These are phyloP conservation scores for Plasmodium adleri DNA, from an alignment of 169 alveolate genomes.

Conservation along the genomic window DNA sequence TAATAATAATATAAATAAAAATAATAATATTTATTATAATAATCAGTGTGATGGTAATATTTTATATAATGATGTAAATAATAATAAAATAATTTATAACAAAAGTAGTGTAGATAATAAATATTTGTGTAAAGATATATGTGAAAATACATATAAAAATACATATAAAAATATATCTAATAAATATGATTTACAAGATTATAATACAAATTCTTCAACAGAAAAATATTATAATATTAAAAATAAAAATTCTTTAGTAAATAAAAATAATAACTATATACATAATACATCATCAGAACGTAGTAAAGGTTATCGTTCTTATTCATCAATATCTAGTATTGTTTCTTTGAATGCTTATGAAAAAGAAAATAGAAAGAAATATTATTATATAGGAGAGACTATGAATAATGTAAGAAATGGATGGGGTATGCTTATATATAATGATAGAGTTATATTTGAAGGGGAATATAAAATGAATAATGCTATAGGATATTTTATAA, in stretches of 20 bases:
- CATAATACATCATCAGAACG: slow-evolving; percentile 18
- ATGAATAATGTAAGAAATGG: slow-evolving; percentile 80
- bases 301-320: slow-evolving; percentile 1
- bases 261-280: not conserved
- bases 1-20: too few relatives aligned
- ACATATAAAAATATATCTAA: not conserved
- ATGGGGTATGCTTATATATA: slow-evolving; percentile 81
- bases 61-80: too few relatives aligned
- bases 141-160: not conserved
- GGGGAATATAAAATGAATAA: slow-evolving; percentile 81
- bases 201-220: slow-evolving; percentile 2
- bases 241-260: not conserved
- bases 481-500: slow-evolving; percentile 78
- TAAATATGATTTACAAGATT: slow-evolving; percentile 12
- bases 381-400: slow-evolving; percentile 79
- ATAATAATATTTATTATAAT: too few relatives aligned
- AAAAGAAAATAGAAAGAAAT: slow-evolving; percentile 39
- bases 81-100: not conserved
- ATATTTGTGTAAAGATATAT: not conserved
- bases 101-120: not conserved
- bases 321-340: slow-evolving; percentile 40
- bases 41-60: too few relatives aligned
- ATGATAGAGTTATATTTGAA: slow-evolving; percentile 78
- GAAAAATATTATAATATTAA: slow-evolving; percentile 7
- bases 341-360: slow-evolving; percentile 20